Evolutionary conservation across 2,329 filamentous ascomycete genomes (phyloP).

Genomic region (Alternaria metachromatica): DNA sequence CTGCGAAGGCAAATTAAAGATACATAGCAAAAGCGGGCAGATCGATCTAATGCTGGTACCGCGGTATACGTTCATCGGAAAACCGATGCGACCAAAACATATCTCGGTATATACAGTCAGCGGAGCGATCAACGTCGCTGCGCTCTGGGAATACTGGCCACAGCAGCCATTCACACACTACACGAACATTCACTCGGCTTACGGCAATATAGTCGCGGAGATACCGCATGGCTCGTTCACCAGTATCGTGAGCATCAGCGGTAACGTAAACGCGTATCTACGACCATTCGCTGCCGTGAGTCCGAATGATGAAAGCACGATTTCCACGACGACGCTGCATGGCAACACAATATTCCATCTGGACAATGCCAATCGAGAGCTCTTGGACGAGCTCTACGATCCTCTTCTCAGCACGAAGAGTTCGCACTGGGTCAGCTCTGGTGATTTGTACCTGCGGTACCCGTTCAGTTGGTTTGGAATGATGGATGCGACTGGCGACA

Average conservation of each 20-base stretch:
- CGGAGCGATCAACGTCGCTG: neutral
- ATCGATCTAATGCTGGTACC: neutral
- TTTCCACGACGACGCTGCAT: neutral
- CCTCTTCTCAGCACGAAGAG: neutral
- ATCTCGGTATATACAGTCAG: neutral
- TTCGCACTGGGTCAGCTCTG: neutral
- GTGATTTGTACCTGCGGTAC: neutral
- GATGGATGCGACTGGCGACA: fast-evolving
- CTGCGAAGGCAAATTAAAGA: neutral
- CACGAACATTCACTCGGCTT: neutral
- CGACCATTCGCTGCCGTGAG: neutral
- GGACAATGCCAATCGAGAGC: neutral
- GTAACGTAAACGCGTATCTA: neutral
- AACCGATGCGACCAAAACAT: neutral
- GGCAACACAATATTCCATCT: neutral
- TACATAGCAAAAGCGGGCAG: neutral
- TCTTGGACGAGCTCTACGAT: neutral
- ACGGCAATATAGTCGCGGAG: neutral
- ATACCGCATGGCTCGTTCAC: neutral
- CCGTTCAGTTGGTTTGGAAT: neutral
- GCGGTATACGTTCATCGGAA: neutral
- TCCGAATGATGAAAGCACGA: neutral
- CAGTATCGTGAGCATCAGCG: neutral
- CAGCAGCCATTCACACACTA: neutral
- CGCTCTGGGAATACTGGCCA: neutral